Evolutionary conservation across 2,329 filamentous ascomycete genomes (phyloP).

Genomic region (Boeremia exigua): DNA sequence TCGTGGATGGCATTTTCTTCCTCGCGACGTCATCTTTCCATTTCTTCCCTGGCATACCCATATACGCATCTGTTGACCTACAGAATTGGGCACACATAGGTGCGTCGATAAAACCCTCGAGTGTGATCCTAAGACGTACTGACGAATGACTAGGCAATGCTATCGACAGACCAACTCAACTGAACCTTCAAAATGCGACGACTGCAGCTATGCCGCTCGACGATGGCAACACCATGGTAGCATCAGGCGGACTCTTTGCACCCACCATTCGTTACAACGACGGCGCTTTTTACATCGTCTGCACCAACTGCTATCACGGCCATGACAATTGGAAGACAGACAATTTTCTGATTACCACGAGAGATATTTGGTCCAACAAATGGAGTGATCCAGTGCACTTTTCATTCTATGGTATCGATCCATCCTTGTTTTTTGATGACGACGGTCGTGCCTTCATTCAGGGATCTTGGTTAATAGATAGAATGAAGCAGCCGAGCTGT

Average conservation of each 20-base stretch:
- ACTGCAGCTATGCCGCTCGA: no score
- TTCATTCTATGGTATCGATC: slow-evolving; percentile 22
- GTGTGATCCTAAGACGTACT: no score
- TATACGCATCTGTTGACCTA: slow-evolving; percentile 58
- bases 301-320: slow-evolving; percentile 29
- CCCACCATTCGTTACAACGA: slow-evolving; percentile 24
- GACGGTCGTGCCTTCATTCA: neutral
- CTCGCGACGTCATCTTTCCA: slow-evolving; percentile 60
- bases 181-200: no score
- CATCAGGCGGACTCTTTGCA: no score
- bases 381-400: slow-evolving; percentile 25
- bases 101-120: no score
- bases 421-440: slow-evolving; percentile 22
- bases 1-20: slow-evolving; percentile 54
- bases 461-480: no score
- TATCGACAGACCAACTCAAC: slow-evolving; percentile 54
- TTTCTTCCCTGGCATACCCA: slow-evolving; percentile 57
- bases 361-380: slow-evolving; percentile 11
- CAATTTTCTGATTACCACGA: slow-evolving; percentile 19
- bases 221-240: no score
- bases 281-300: slow-evolving; percentile 26
- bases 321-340: slow-evolving; percentile 52
- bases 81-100: slow-evolving; percentile 54
- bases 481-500: neutral
- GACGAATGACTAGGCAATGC: slow-evolving; percentile 50